phyloP scores from a whole-genome alignment of 805 yeast genomes.

The Barnettozyma pratensis region DNA sequence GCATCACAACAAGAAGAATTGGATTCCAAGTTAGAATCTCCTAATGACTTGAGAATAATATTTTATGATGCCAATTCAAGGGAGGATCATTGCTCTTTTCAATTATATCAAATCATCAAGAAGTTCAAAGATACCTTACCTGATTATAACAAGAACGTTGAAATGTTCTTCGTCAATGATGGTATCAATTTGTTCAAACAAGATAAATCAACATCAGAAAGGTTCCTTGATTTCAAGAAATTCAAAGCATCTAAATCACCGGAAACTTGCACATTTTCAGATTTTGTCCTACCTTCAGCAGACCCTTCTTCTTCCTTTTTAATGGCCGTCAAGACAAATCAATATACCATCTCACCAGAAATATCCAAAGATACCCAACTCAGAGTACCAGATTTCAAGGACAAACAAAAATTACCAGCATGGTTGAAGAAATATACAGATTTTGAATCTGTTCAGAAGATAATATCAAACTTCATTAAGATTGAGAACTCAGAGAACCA shows the following conservation, averaged over 20 bases:
- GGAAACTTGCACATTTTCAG: constrained; percentile 14
- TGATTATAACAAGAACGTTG: constrained; percentile 11
- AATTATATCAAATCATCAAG: constrained; percentile 22
- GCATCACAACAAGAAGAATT: constrained; percentile 16
- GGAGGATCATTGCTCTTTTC: constrained; percentile 19
- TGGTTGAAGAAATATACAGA: constrained; percentile 25
- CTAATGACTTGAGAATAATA: constrained; percentile 11
- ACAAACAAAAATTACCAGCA: constrained; percentile 22
- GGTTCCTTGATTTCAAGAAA: constrained; percentile 10
- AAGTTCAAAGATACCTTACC: constrained; percentile 18
- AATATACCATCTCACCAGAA: constrained; percentile 5
- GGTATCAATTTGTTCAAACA: constrained; percentile 19
- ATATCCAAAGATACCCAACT: constrained; percentile 7
- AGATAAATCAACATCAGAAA: not conserved
- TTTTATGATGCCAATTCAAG: constrained; percentile 24
- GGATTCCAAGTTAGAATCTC: constrained; percentile 10
- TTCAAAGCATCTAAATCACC: constrained; percentile 12
- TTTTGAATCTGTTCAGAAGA: constrained; percentile 16
- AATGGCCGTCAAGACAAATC: constrained; percentile 20
- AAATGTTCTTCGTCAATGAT: constrained; percentile 16
- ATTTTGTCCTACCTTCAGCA: constrained; percentile 21
- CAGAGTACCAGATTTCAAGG: constrained; percentile 9
- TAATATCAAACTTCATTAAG: constrained; percentile 26
- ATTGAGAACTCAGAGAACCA: constrained; percentile 32
- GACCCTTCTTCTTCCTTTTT: constrained; percentile 21